Conservation (phyloP, 2,329 filamentous ascomycete species). For the Clonostachys rhizophaga region DNA sequence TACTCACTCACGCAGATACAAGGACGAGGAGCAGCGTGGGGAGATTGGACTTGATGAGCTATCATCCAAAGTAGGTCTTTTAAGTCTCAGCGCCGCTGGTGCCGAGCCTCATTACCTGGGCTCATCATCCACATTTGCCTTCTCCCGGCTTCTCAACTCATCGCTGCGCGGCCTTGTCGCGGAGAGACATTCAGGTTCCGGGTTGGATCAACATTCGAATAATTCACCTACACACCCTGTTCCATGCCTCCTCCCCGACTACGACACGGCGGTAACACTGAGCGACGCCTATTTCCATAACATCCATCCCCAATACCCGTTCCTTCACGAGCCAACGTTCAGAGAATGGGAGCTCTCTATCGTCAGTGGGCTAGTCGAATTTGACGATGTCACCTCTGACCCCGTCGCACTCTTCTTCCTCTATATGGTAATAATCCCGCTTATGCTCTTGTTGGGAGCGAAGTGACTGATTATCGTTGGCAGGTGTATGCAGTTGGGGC, state of each 20-base stretch:
- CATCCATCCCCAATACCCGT: not conserved
- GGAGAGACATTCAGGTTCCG: not conserved
- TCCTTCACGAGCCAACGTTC: not conserved
- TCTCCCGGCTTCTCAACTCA: conserved; percentile 12
- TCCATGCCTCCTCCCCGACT: not conserved
- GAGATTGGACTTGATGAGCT: conserved; percentile 4
- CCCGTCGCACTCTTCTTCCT: not conserved
- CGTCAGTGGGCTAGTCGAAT: not conserved
- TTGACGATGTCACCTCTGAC: not conserved
- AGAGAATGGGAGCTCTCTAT: not conserved
- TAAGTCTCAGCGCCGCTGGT: conserved; percentile 6
- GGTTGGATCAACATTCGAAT: not conserved
- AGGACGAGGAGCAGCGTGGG: not conserved
- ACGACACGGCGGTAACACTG: not conserved
- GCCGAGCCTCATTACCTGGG: conserved; percentile 18
- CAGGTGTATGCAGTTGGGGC: not conserved
- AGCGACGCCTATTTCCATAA: not conserved
- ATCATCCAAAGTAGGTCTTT: conserved; percentile 9
- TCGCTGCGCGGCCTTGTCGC: not conserved
- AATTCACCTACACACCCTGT: not conserved
- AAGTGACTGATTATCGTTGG: too few relatives aligned
- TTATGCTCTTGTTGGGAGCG: too few relatives aligned
- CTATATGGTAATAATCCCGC: not conserved
- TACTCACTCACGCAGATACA: not conserved
- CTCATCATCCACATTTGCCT: conserved; percentile 17